phyloP scores from a whole-genome alignment of 2,329 filamentous ascomycete genomes.

The Trichoderma breve region DNA sequence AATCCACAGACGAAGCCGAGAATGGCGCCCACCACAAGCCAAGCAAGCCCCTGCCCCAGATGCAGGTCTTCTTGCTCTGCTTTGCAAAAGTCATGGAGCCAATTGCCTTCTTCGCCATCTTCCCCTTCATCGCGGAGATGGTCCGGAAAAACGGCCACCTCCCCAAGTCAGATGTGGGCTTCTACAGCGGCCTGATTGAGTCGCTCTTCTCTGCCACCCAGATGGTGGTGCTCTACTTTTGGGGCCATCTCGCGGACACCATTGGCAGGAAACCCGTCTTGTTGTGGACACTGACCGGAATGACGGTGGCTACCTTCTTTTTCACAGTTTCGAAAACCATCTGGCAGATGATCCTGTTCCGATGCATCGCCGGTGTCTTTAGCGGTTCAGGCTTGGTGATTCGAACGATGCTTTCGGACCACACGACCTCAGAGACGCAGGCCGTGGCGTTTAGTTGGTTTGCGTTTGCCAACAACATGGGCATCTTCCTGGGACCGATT shows the following conservation, averaged over 20 bases:
- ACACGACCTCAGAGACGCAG: constrained; percentile 67
- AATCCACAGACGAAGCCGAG: not conserved
- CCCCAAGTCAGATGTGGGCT: constrained; percentile 66
- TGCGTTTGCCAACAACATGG: constrained; percentile 71
- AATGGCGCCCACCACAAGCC: not conserved
- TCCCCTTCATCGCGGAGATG: constrained; percentile 80
- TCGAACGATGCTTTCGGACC: constrained; percentile 73
- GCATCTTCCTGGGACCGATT: constrained; percentile 69
- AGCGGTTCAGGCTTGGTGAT: constrained; percentile 72
- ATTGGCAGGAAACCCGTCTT: constrained; percentile 72
- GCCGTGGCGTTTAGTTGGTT: constrained; percentile 74
- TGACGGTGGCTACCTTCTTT: constrained; percentile 57
- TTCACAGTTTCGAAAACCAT: constrained; percentile 68
- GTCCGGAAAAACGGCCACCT: constrained; percentile 61
- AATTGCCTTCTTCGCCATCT: constrained; percentile 79
- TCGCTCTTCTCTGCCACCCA: constrained; percentile 72
- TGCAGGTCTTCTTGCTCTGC: constrained; percentile 72
- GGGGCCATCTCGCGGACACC: constrained; percentile 63
- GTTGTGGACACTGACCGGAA: constrained; percentile 63
- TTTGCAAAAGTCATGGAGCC: constrained; percentile 72
- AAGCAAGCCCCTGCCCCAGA: constrained; percentile 51
- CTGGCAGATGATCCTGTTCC: constrained; percentile 72
- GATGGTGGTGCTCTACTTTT: constrained; percentile 73
- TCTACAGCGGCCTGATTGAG: constrained; percentile 75
- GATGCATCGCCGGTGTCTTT: constrained; percentile 71